Conservation (phyloP, 371 early-diverging fungal genomes). For the Lichtheimia hyalospora region DNA sequence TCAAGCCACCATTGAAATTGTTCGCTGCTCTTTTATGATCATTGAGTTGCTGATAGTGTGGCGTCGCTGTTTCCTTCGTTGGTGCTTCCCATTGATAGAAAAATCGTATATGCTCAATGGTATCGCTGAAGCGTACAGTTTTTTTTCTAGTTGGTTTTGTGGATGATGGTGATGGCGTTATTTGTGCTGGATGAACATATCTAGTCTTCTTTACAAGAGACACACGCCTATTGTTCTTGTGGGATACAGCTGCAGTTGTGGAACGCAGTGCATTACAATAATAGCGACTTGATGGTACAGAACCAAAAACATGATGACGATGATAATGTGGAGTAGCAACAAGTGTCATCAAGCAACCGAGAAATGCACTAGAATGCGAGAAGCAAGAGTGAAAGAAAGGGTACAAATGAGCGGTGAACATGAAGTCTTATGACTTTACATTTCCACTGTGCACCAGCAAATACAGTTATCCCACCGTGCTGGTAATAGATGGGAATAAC, state of each 20-base stretch:
- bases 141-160: slow-evolving; percentile 1
- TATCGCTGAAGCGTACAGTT: slow-evolving; percentile 12
- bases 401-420: background rate
- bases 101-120: slow-evolving; percentile 3
- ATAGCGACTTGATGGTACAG: slow-evolving; percentile 1
- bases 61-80: background rate
- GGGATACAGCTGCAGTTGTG: background rate
- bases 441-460: background rate
- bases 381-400: background rate
- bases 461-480: background rate
- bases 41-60: too few relatives aligned
- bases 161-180: background rate
- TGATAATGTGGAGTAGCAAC: slow-evolving; percentile 1
- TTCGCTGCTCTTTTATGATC: too few relatives aligned
- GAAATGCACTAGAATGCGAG: background rate
- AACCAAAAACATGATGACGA: slow-evolving; percentile 1
- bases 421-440: background rate
- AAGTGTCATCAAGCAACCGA: background rate
- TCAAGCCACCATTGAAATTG: too few relatives aligned
- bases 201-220: background rate
- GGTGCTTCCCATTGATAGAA: slow-evolving; percentile 15
- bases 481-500: too few relatives aligned
- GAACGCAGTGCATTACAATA: slow-evolving; percentile 5
- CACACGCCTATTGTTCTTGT: slow-evolving; percentile 4
- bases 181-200: background rate